A percentile compares a stretch with the other conserved stretches of the same genome.
phyloP scores from a whole-genome alignment of 108 stramenopile genomes.

The Nitzschia palea region DNA sequence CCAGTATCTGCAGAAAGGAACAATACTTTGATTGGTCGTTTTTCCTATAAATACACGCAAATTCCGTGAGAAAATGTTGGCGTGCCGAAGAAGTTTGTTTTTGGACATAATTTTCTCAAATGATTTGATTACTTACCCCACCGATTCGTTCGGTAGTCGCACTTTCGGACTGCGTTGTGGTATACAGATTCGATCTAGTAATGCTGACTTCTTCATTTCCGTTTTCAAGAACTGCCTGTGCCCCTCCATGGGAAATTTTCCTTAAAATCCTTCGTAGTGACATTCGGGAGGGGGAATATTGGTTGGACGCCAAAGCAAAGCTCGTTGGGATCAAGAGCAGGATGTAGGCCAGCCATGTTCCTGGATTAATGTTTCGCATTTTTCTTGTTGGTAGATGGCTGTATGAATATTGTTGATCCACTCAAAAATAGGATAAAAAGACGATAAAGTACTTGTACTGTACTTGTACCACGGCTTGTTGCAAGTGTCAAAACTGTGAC shows the following conservation, averaged over 20 bases:
- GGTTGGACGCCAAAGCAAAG: slow-evolving; percentile 12
- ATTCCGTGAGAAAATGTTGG: too few relatives aligned
- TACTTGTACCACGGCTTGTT: too few relatives aligned
- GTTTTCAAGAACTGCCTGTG: not conserved
- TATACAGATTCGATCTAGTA: not conserved
- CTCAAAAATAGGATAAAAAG: too few relatives aligned
- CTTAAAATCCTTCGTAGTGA: not conserved
- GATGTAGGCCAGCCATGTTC: not conserved
- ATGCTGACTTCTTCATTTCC: not conserved
- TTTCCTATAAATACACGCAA: slow-evolving; percentile 5
- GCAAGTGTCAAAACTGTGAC: too few relatives aligned
- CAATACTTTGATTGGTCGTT: slow-evolving; percentile 72
- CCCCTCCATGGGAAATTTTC: not conserved
- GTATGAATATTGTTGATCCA: too few relatives aligned
- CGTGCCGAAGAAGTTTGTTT: too few relatives aligned
- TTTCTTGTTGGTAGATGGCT: too few relatives aligned
- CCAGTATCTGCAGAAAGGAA: slow-evolving; percentile 96
- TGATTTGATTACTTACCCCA: not conserved
- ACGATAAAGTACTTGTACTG: too few relatives aligned
- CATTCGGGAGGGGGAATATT: not conserved
- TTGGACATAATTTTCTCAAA: too few relatives aligned
- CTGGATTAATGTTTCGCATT: not conserved
- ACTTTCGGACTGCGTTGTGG: not conserved
- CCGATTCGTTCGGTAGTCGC: not conserved
- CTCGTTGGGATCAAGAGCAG: slow-evolving; percentile 1